Evolutionary conservation across 805 yeast species (phyloP).

Genomic region (Wickerhamomyces subpelliculosus): DNA sequence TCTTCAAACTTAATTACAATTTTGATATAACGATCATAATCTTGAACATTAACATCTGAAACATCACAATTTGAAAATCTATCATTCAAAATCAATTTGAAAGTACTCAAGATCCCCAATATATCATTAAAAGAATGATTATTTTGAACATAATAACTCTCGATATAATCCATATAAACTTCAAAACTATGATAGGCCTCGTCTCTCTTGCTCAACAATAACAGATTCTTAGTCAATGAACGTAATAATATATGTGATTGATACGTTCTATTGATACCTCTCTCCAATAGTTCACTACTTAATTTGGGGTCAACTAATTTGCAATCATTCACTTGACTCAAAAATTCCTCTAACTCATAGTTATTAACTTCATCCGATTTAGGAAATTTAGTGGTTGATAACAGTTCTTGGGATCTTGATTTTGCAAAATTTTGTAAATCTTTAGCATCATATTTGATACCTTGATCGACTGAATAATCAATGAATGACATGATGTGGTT

Average conservation of each 20-base stretch:
- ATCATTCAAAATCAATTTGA: constrained; percentile 6
- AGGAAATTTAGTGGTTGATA: constrained; percentile 33
- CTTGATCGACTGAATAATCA: neutral
- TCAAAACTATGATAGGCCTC: constrained; percentile 28
- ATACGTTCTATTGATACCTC: constrained; percentile 37
- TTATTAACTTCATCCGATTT: constrained; percentile 31
- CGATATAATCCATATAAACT: constrained; percentile 35
- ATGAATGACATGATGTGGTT: constrained; percentile 12
- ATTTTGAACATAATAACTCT: constrained; percentile 30
- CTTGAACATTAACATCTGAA: constrained; percentile 3
- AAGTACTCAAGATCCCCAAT: constrained; percentile 19
- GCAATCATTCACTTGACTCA: constrained; percentile 19
- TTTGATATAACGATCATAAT: constrained; percentile 7
- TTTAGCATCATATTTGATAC: neutral
- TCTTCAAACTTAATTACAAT: constrained; percentile 6
- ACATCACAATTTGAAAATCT: neutral
- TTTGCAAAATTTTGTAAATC: constrained; percentile 9
- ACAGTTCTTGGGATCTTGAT: constrained; percentile 7
- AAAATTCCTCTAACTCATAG: constrained; percentile 24
- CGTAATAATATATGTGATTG: constrained; percentile 32
- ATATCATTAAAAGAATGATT: constrained; percentile 30
- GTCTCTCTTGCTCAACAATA: constrained; percentile 8
- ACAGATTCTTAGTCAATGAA: constrained; percentile 29
- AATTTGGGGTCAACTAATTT: constrained; percentile 12
- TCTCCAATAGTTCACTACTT: constrained; percentile 17